phyloP scores from a whole-genome alignment of 2,329 filamentous ascomycete species.

The Parastagonospora nodorum region DNA sequence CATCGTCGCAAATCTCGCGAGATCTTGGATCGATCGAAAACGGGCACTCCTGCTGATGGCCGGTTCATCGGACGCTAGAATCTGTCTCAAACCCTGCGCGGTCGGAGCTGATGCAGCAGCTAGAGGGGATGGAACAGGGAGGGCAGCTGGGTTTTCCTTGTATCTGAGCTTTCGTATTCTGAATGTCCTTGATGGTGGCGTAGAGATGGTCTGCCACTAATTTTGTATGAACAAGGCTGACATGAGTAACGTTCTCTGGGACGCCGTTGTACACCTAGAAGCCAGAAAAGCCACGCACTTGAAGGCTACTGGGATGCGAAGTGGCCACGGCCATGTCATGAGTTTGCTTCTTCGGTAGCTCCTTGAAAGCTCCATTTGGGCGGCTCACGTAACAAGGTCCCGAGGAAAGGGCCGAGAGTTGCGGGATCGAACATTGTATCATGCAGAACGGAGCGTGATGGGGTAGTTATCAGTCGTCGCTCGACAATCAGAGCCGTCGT shows the following conservation, averaged over 20 bases:
- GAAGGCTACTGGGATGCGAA: not conserved
- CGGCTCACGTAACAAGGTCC: too few species aligned
- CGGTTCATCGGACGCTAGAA: slow-evolving; percentile 5
- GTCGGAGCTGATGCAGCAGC: slow-evolving; percentile 16
- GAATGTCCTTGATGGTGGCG: not conserved
- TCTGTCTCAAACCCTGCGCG: not conserved
- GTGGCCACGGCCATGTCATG: not conserved
- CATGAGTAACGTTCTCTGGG: slow-evolving; percentile 14
- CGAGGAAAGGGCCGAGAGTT: too few species aligned
- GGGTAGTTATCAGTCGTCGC: too few species aligned
- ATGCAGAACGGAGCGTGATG: too few species aligned
- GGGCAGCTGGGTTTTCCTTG: not conserved
- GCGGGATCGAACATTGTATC: too few species aligned
- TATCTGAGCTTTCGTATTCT: not conserved
- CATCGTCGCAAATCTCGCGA: slow-evolving; percentile 22
- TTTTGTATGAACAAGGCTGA: slow-evolving; percentile 7
- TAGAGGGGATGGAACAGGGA: slow-evolving; percentile 1
- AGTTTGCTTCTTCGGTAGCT: too few species aligned
- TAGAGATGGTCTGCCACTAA: not conserved
- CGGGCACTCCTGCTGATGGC: slow-evolving; percentile 12
- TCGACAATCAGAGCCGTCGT: not conserved
- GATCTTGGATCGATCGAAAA: slow-evolving; percentile 18
- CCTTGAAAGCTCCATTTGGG: too few species aligned
- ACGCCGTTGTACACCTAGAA: too few species aligned
- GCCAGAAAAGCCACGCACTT: too few species aligned